Evolutionary conservation across 371 early-diverging fungal genomes (phyloP).

Genomic region (Capillidium heterosporum): DNA sequence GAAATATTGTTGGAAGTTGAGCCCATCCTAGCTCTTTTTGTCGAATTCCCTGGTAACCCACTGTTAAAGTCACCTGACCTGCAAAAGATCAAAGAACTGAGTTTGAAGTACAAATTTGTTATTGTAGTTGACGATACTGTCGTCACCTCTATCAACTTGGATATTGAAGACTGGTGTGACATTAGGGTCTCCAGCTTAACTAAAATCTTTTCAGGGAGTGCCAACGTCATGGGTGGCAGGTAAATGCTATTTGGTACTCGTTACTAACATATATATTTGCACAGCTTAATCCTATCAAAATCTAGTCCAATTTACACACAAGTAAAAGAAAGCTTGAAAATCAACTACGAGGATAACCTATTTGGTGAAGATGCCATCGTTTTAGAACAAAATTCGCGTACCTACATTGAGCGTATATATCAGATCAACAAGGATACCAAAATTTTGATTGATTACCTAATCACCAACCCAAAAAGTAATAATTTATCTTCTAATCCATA

Average conservation of each 20-base stretch:
- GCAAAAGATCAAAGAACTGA: conserved; percentile 46
- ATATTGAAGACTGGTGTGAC: conserved; percentile 59
- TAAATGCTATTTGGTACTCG: conserved; percentile 7
- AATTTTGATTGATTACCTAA: conserved; percentile 48
- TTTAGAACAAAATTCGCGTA: conserved; percentile 86
- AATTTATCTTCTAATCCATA: conserved; percentile 7
- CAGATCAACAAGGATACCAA: conserved; percentile 65
- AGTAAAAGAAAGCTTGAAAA: conserved; percentile 14
- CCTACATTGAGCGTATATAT: conserved; percentile 47
- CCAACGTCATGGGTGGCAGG: conserved; percentile 94
- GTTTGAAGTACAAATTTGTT: conserved; percentile 52
- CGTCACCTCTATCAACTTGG: conserved; percentile 76
- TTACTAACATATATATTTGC: too few species aligned
- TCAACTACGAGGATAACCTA: conserved; percentile 53
- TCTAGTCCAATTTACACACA: too few species aligned
- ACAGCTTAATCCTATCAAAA: too few species aligned
- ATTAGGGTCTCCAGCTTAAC: conserved; percentile 82
- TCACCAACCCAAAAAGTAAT: conserved; percentile 40
- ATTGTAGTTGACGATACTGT: conserved; percentile 89
- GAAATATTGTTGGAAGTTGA: conserved; percentile 34
- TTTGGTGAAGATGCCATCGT: conserved; percentile 88
- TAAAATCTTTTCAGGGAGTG: conserved; percentile 85
- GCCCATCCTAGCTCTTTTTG: conserved; percentile 57
- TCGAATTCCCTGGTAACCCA: conserved; percentile 90
- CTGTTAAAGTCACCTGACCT: conserved; percentile 67